Evolutionary conservation across 164 flowering plant genomes (phyloP).

Genomic region (Kalanchoe fedtschenkoi): DNA sequence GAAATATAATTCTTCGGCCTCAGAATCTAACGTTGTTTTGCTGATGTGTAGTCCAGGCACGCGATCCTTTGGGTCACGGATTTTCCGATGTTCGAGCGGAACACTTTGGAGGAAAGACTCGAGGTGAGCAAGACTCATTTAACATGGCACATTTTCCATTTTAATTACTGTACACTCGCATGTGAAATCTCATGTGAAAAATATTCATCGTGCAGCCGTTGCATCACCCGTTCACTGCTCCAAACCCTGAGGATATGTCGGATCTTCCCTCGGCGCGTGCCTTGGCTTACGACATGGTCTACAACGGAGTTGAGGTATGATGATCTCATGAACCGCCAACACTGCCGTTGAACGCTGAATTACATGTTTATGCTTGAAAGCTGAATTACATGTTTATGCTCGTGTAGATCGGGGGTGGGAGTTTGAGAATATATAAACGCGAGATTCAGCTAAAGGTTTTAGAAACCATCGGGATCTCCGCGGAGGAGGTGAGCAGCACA

Average conservation of each 20-base stretch:
- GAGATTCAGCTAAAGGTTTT: slow-evolving; percentile 83
- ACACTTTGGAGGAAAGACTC: slow-evolving; percentile 70
- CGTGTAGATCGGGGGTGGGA: slow-evolving; percentile 90
- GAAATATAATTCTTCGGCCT: not conserved
- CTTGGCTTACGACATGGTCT: slow-evolving; percentile 97
- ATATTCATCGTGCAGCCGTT: slow-evolving; percentile 44
- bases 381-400: not conserved
- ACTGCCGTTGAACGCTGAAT: not conserved
- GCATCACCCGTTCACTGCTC: slow-evolving; percentile 98
- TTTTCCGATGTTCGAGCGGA: slow-evolving; percentile 99
- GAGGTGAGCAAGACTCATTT: slow-evolving; percentile 41
- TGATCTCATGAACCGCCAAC: not conserved
- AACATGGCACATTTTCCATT: not conserved
- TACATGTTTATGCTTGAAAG: not conserved
- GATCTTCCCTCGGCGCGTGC: slow-evolving; percentile 90
- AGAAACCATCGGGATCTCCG: slow-evolving; percentile 72
- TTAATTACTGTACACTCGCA: not conserved
- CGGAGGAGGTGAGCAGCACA: slow-evolving; percentile 43
- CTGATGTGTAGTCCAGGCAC: slow-evolving; percentile 51
- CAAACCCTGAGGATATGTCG: slow-evolving; percentile 75
- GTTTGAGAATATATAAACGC: slow-evolving; percentile 84
- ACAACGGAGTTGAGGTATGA: slow-evolving; percentile 93
- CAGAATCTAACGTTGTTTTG: not conserved
- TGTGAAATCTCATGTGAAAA: not conserved
- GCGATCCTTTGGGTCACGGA: slow-evolving; percentile 92